Evolutionary conservation across 495 filamentous ascomycete genomes (phyloP), one percentile per base, ranked within the genome.

Genomic region (Penicillium flavigenum): DNA sequence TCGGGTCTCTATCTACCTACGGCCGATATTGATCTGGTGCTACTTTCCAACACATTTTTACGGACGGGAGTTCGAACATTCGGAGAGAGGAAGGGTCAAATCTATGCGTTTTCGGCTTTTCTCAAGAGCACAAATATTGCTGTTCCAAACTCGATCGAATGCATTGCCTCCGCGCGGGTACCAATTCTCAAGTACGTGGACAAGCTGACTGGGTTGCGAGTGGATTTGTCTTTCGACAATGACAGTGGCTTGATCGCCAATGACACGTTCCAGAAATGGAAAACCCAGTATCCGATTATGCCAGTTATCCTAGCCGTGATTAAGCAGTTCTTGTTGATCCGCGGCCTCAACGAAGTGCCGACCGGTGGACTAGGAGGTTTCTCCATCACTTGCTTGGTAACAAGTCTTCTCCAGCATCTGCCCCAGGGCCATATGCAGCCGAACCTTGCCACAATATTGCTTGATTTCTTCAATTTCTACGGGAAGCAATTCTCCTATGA

Each of bases 141-240:
- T 4, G 69, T 77, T 3, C 61, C 70, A 4, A 70, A 79, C 20
- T 76, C 82, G 1, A 71, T 89, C 14, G 80, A 88, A 59, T 73
- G 86, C 20, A 89, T 98, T 47, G 47, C 78, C 0, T 74, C 78
- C 54, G 94, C 95, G 11, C 90, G 88, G 66, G 94, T 98, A 4
- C 94, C 94, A 0, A 83, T 98, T n/a, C 76, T 97, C 67, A 98
- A 98, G 65, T 98, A 86, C 61, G 73, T 89, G 32, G 92, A 98
- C 57, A 74, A 68, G 44, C 50, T 76, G 45, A 96, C 92, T 3
- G 81, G 82, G 8, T 76, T 98, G 43, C 86, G 84, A 41, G 85
- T 98, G 20, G 94, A 98, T 66, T 73, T 98, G 41, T 97, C 93
- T 1, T 96, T 98, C 66, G 95, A 98, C 72, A 98, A 97, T 64